phyloP scores from a whole-genome alignment of 495 filamentous ascomycete genomes.

The Lasiosphaeriaceae sp. region DNA sequence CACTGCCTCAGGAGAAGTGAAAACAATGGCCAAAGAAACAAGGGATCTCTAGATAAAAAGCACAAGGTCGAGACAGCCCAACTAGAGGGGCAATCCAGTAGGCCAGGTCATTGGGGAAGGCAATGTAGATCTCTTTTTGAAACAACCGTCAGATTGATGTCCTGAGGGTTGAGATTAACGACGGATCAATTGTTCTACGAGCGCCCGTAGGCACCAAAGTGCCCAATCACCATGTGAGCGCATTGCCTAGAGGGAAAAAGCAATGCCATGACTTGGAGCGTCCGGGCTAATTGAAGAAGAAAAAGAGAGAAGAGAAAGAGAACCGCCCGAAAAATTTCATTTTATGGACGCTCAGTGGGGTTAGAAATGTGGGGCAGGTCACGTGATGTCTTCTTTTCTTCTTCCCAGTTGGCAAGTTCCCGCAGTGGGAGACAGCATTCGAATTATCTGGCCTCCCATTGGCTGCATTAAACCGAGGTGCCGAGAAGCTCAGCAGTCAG shows the following conservation, averaged over 20 bases:
- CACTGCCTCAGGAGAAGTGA: too few species aligned
- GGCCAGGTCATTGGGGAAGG: constrained; percentile 13
- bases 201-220: constrained; percentile 40
- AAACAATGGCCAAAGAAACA: too few species aligned
- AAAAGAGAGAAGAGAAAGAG: constrained; percentile 22
- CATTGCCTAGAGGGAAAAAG: constrained; percentile 29
- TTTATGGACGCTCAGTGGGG: not conserved
- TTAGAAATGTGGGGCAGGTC: not conserved
- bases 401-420: too few species aligned
- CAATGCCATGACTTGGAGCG: constrained; percentile 36
- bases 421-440: constrained; percentile 15
- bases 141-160: constrained; percentile 50
- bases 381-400: too few species aligned
- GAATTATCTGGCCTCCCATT: constrained; percentile 25
- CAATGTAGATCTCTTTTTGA: constrained; percentile 58
- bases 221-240: constrained; percentile 27
- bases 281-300: constrained; percentile 49
- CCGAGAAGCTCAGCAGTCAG: constrained; percentile 11
- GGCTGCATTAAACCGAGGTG: constrained; percentile 29
- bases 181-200: constrained; percentile 52
- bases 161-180: constrained; percentile 56
- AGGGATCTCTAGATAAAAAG: too few species aligned
- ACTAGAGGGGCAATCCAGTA: too few species aligned
- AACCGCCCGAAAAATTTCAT: constrained; percentile 1
- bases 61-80: too few species aligned